These are phyloP conservation scores for Ceratocystis papillata DNA, from an alignment of 2,329 filamentous ascomycete genomes.

Conservation along the genomic window DNA sequence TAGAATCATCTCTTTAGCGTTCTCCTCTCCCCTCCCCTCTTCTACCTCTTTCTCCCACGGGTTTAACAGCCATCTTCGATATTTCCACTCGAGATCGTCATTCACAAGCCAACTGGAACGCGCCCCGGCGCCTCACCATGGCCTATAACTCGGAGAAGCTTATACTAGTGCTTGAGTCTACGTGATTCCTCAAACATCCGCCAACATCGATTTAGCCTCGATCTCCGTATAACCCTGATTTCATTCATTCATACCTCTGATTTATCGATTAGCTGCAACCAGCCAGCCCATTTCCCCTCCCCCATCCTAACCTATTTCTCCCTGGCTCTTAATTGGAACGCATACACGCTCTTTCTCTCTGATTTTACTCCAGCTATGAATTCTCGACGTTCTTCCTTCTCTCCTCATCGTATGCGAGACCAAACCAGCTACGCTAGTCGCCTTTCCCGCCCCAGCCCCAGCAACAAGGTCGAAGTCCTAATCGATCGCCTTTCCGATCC, in stretches of 20 bases:
- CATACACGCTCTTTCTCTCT: background rate
- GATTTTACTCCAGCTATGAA: constrained; percentile 19
- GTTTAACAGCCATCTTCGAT: background rate
- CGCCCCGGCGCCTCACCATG: constrained; percentile 11
- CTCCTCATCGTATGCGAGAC: constrained; percentile 23
- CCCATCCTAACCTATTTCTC: constrained; percentile 7
- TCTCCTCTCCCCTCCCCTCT: background rate
- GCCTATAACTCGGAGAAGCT: background rate
- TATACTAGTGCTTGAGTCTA: constrained; percentile 7
- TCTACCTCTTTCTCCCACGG: background rate
- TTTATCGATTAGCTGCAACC: background rate
- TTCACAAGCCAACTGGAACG: background rate
- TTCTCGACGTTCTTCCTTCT: constrained; percentile 22
- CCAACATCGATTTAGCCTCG: background rate
- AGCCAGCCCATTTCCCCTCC: background rate
- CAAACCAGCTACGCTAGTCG: constrained; percentile 21
- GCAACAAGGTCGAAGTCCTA: background rate
- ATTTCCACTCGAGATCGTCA: background rate
- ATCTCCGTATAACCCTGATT: background rate
- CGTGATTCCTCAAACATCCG: background rate
- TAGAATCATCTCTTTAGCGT: background rate
- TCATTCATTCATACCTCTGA: background rate
- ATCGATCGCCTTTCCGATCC: constrained; percentile 11
- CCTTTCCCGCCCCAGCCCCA: constrained; percentile 7
- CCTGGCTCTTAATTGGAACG: constrained; percentile 10